These are phyloP conservation scores for Harringtonia lauricola DNA, from an alignment of 2,329 filamentous ascomycete genomes.

Conservation along the genomic window DNA sequence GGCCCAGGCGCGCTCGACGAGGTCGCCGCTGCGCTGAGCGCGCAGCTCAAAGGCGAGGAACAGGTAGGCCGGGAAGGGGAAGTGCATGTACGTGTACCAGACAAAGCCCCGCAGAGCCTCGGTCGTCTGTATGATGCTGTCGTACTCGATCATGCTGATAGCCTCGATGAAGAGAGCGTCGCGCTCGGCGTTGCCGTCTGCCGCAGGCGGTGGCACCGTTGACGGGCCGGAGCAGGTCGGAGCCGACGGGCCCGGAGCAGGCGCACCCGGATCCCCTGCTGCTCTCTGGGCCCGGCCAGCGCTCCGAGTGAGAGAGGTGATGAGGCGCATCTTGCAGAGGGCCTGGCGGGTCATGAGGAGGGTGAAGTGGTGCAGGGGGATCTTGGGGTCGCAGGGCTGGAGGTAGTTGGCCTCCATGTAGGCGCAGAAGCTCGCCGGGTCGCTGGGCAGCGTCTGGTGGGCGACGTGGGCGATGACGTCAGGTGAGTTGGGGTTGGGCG, in stretches of 20 bases:
- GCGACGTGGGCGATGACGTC: constrained; percentile 35
- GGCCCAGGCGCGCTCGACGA: constrained; percentile 48
- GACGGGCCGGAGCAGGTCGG: not conserved
- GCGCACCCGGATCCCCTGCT: not conserved
- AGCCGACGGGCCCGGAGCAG: not conserved
- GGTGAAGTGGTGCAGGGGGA: constrained; percentile 48
- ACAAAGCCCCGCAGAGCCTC: constrained; percentile 39
- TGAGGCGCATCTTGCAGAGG: constrained; percentile 45
- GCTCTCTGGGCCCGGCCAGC: not conserved
- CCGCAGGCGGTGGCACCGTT: not conserved
- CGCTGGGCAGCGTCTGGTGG: constrained; percentile 37
- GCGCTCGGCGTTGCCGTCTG: constrained; percentile 30
- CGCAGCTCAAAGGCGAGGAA: constrained; percentile 46
- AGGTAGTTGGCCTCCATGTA: constrained; percentile 47
- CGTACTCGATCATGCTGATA: constrained; percentile 47
- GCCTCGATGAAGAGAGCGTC: constrained; percentile 43
- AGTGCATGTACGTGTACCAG: constrained; percentile 50
- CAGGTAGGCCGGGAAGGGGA: constrained; percentile 51
- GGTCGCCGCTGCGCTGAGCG: constrained; percentile 37
- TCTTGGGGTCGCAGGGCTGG: constrained; percentile 43
- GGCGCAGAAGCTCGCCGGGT: constrained; percentile 40
- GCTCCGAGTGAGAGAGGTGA: constrained; percentile 37
- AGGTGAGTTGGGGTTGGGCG: constrained; percentile 26
- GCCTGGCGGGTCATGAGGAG: constrained; percentile 44
- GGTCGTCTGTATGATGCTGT: constrained; percentile 42